Percentiles rank a stretch among this genome's conserved stretches.
Evolutionary conservation across 2,329 filamentous ascomycete species (phyloP).

Genomic region (Botrytis medusae): DNA sequence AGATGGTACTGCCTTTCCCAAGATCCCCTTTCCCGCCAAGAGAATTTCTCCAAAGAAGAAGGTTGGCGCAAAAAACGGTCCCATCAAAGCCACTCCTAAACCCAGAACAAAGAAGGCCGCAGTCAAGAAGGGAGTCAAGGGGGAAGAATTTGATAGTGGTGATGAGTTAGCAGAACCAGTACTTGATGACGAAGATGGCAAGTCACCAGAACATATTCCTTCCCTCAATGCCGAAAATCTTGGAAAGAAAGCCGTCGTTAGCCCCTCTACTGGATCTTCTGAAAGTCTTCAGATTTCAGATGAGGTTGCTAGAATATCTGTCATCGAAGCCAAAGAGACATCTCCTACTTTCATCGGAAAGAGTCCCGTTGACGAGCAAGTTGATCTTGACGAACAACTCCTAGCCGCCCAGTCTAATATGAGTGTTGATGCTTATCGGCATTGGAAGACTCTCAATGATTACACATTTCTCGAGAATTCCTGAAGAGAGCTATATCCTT

Average conservation of each 20-base stretch:
- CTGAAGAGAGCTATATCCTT: background rate
- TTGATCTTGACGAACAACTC: background rate
- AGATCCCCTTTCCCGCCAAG: background rate
- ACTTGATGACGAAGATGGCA: slow-evolving; percentile 5
- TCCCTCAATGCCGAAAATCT: background rate
- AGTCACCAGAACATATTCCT: background rate
- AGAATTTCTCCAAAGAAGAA: slow-evolving; percentile 3
- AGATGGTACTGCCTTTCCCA: background rate
- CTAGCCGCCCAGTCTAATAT: background rate
- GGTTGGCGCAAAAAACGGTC: background rate
- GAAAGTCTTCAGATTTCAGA: slow-evolving; percentile 9
- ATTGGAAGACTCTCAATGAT: background rate
- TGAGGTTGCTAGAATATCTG: background rate
- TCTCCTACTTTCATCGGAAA: background rate
- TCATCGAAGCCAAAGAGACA: background rate
- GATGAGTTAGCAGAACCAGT: background rate
- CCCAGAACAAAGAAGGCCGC: background rate
- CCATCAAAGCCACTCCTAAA: slow-evolving; percentile 2
- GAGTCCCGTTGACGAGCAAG: background rate
- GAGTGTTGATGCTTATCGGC: background rate
- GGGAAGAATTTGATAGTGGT: background rate
- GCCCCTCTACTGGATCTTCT: background rate
- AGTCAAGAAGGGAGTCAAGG: background rate
- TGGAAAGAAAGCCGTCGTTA: background rate
- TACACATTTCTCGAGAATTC: background rate